Conservation (phyloP, 1,284 basidiomycete genomes). For the Naganishia cerealis region DNA sequence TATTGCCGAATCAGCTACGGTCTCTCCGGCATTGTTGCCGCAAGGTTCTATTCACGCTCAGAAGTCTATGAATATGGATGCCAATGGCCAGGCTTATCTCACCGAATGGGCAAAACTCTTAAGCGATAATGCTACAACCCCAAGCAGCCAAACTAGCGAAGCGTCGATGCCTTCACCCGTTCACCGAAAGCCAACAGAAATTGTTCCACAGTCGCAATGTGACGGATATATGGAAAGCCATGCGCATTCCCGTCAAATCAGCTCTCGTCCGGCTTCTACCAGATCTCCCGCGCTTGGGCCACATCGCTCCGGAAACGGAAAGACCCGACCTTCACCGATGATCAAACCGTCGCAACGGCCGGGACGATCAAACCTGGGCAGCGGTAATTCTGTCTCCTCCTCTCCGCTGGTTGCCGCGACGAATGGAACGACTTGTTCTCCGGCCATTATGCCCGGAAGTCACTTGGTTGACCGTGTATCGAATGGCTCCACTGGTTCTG, state of each 20-base stretch:
- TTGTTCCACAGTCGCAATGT: slow-evolving; percentile 1
- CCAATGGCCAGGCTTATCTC: slow-evolving; percentile 47
- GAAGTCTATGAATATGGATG: slow-evolving; percentile 37
- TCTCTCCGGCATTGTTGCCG: slow-evolving; percentile 49
- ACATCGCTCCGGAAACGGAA: slow-evolving; percentile 45
- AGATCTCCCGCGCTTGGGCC: slow-evolving; percentile 40
- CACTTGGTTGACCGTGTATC: slow-evolving; percentile 1
- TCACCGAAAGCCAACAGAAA: slow-evolving; percentile 14
- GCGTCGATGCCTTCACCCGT: slow-evolving; percentile 27
- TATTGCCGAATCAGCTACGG: slow-evolving; percentile 43
- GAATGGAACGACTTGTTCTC: slow-evolving; percentile 39
- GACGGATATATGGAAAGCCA: slow-evolving; percentile 24
- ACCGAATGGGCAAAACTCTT: slow-evolving; percentile 23
- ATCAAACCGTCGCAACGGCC: slow-evolving; percentile 48
- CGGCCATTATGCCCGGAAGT: slow-evolving; percentile 27
- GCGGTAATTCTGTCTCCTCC: slow-evolving; percentile 23
- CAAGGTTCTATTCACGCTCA: slow-evolving; percentile 33
- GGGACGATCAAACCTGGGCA: slow-evolving; percentile 26
- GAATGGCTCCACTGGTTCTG: slow-evolving; percentile 34
- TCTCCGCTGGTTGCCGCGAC: slow-evolving; percentile 26
- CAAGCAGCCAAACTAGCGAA: slow-evolving; percentile 30
- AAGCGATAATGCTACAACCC: slow-evolving; percentile 10
- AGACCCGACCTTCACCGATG: slow-evolving; percentile 52
- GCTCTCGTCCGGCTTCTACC: slow-evolving; percentile 10
- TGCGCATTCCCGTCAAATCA: slow-evolving; percentile 13